Evolutionary conservation across 768 basidiomycete genomes (phyloP).

Genomic region (Termitomyces sp.): DNA sequence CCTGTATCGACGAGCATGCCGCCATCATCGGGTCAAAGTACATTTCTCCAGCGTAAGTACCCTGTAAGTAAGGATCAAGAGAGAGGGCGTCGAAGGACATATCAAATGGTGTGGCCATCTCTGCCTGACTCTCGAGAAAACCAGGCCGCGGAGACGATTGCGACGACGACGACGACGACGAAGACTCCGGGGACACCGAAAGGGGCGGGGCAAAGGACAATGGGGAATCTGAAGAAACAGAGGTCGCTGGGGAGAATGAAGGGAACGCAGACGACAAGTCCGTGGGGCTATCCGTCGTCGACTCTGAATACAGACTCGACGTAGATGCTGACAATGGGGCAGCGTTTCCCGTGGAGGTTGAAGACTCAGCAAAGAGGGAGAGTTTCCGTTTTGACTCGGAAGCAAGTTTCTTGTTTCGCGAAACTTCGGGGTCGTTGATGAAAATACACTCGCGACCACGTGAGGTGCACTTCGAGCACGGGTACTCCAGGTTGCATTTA

Average conservation of each 20-base stretch:
- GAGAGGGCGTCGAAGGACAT: constrained; percentile 26
- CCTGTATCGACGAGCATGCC: constrained; percentile 22
- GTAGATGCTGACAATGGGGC: not conserved
- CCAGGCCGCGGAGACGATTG: constrained; percentile 37
- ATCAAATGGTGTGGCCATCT: constrained; percentile 26
- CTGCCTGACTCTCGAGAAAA: constrained; percentile 28
- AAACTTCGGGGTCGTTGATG: constrained; percentile 43
- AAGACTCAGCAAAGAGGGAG: constrained; percentile 19
- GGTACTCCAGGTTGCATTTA: constrained; percentile 65
- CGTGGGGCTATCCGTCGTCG: constrained; percentile 9
- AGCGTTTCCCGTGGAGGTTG: constrained; percentile 28
- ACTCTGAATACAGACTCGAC: constrained; percentile 8
- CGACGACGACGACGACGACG: constrained; percentile 31
- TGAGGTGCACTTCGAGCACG: constrained; percentile 62
- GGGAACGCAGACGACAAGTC: constrained; percentile 8
- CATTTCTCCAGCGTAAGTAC: constrained; percentile 35
- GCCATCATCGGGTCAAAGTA: constrained; percentile 30
- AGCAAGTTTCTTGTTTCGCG: constrained; percentile 34
- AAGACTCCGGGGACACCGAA: constrained; percentile 28
- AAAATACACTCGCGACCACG: constrained; percentile 66
- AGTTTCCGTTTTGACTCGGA: constrained; percentile 27
- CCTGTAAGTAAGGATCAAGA: constrained; percentile 27
- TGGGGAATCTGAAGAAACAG: constrained; percentile 13
- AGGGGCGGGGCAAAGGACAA: constrained; percentile 2
- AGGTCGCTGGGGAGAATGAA: constrained; percentile 6